Base-by-base conservation (phyloP, 2,329 filamentous ascomycete genomes). In the Pestalotiopsis sp. region DNA sequence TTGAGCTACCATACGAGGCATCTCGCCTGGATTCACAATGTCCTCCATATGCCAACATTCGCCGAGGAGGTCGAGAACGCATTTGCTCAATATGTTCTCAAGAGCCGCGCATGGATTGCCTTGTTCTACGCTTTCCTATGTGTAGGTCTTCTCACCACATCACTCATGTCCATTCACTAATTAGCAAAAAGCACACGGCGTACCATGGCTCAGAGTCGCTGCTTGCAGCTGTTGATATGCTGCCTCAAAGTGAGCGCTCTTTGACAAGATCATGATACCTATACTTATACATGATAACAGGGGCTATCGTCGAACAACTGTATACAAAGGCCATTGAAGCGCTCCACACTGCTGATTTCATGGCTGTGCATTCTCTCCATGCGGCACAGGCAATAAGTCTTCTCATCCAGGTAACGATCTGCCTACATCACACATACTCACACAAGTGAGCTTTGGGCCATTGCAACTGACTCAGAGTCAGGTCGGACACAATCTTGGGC, bases 301-400 rank as follows among this genome's bases (percentile, higher is more conserved):
- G 31, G 17, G 38, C 59, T 3, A 38, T 36, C 12, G 59, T 62
- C 27, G 59, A 62, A 31, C 31, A 38, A 20, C 9, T 62, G 13
- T 62, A 62, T 20, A 62, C 59, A 62, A 62, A 39, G 17, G 38
- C 59, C 31, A 62, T 62, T 38, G 31, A 62, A 39, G 59, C 59
- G 25, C 59, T 62, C 14, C 59, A 62, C 17, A 20, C 27, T n/a
- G 59, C 59, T 20, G 59, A 62, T 31, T 62, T 62, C 31, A 62
- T 62, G 59, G 59, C 27, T 20, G 59, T 62, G 11, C 59, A 62
- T 39, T 62, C 59, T 9, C n/a, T 62, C 27, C 59, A 62, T 62
- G 59, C 59, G n/a, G 36, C 59, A 39, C 59, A 62, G 31, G 59
- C 59, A 20, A 36, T 62, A 11, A 36, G 59, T 20, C 59, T 62